phyloP scores from a whole-genome alignment of 2,329 filamentous ascomycete genomes.

The Ophiobolus disseminans region DNA sequence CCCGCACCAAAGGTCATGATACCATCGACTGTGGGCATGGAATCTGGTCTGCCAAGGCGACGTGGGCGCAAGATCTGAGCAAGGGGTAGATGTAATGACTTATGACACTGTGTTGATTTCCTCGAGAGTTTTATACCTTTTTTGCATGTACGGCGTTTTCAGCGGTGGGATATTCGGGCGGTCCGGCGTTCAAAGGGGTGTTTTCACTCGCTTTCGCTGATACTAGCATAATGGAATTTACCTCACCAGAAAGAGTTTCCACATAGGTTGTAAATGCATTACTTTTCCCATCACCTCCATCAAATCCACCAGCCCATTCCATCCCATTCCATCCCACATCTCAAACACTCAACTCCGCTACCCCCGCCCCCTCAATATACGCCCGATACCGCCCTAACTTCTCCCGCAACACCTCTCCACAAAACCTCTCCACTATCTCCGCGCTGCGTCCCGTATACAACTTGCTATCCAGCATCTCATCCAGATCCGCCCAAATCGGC shows the following conservation, averaged over 20 bases:
- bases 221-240: too few relatives aligned
- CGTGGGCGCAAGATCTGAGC: constrained; percentile 23
- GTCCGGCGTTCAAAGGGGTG: too few relatives aligned
- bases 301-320: background rate
- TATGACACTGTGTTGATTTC: constrained; percentile 1
- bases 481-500: constrained; percentile 72
- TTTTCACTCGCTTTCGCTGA: too few relatives aligned
- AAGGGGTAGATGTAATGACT: background rate
- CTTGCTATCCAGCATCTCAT: constrained; percentile 69
- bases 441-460: constrained; percentile 64
- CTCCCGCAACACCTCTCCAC: constrained; percentile 22
- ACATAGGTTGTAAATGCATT: background rate
- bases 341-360: constrained; percentile 44
- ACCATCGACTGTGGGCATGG: constrained; percentile 23
- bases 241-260: too few relatives aligned
- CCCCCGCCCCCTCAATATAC: constrained; percentile 49
- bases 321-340: background rate
- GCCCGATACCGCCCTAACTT: constrained; percentile 61
- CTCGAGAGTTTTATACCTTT: constrained; percentile 19
- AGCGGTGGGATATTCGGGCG: background rate
- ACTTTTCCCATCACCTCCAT: background rate
- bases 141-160: constrained; percentile 10
- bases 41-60: constrained; percentile 41
- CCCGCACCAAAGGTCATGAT: constrained; percentile 29
- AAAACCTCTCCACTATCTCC: constrained; percentile 35